Evolutionary conservation across 1,139 yeast species (phyloP).

Genomic region (Blastobotrys arbuscula): DNA sequence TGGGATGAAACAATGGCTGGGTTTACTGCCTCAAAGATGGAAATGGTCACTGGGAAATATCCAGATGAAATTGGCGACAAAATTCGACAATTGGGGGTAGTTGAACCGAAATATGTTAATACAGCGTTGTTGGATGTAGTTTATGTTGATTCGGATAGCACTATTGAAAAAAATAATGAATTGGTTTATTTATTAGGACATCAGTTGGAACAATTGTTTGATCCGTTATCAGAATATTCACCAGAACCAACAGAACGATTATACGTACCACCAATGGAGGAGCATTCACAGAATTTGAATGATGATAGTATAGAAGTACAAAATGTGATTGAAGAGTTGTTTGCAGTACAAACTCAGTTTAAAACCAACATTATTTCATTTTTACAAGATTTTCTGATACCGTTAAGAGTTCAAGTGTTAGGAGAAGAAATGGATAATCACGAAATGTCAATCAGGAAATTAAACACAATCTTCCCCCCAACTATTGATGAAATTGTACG

Average conservation of each 20-base stretch:
- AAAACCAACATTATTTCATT: constrained; percentile 68
- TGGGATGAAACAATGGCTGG: constrained; percentile 83
- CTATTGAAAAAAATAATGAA: constrained; percentile 64
- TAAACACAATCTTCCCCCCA: constrained; percentile 83
- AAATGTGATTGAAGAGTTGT: constrained; percentile 60
- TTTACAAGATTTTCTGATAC: constrained; percentile 71
- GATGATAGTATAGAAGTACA: constrained; percentile 23
- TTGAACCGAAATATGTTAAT: constrained; percentile 49
- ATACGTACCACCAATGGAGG: constrained; percentile 48
- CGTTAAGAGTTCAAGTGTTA: constrained; percentile 65
- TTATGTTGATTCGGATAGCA: constrained; percentile 49
- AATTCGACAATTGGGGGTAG: constrained; percentile 49
- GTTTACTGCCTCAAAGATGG: constrained; percentile 56
- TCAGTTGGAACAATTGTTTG: constrained; percentile 82
- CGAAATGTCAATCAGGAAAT: constrained; percentile 48
- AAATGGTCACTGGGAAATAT: constrained; percentile 42
- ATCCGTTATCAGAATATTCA: constrained; percentile 83
- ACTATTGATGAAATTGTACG: constrained; percentile 91
- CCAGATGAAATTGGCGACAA: constrained; percentile 56
- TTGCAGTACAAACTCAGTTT: constrained; percentile 64
- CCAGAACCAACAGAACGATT: constrained; percentile 76
- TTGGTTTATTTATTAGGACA: constrained; percentile 73
- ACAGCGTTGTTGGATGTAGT: constrained; percentile 68
- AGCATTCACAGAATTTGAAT: constrained; percentile 5
- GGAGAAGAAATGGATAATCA: constrained; percentile 38